Percentiles rank a stretch among this genome's conserved stretches.
Evolutionary conservation across 768 basidiomycete species (phyloP).

Genomic region (Chlorophyllum brunneum): DNA sequence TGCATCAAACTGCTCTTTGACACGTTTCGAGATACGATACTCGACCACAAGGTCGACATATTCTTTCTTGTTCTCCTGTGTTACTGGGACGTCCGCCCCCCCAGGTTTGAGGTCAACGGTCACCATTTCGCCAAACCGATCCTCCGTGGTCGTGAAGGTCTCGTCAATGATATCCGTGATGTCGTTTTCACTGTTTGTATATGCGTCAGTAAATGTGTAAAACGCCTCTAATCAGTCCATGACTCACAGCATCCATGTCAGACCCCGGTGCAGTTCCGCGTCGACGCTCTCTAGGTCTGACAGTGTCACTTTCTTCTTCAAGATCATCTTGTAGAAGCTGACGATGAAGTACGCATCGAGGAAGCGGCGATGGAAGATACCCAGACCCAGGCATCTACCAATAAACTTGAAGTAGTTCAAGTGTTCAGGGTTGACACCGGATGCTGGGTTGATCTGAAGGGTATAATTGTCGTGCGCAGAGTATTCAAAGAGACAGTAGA

Average conservation of each 20-base stretch:
- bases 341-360: slow-evolving; percentile 99
- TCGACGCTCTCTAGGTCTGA: slow-evolving; percentile 96
- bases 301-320: slow-evolving; percentile 95
- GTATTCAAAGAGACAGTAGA: slow-evolving; percentile 99
- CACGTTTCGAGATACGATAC: slow-evolving; percentile 95
- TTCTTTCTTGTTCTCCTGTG: slow-evolving; percentile 98
- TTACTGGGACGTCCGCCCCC: slow-evolving; percentile 83
- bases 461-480: slow-evolving; percentile 99
- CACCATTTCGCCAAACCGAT: slow-evolving; percentile 97
- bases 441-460: slow-evolving; percentile 97
- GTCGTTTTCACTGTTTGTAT: slow-evolving; percentile 79
- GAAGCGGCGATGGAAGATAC: slow-evolving; percentile 99
- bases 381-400: slow-evolving; percentile 89
- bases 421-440: slow-evolving; percentile 98
- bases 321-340: slow-evolving; percentile 99
- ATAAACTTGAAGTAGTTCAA: slow-evolving; percentile 99
- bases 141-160: slow-evolving; percentile 95
- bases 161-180: slow-evolving; percentile 98
- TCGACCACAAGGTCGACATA: slow-evolving; percentile 94
- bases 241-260: slow-evolving; percentile 98
- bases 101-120: slow-evolving; percentile 93
- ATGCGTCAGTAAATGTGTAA: slow-evolving; percentile 4
- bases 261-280: slow-evolving; percentile 87
- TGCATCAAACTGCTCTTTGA: slow-evolving; percentile 98
- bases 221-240: slow-evolving; percentile 1